Base-by-base conservation (phyloP, 441 rosid genomes). In the Daphne laureola region DNA sequence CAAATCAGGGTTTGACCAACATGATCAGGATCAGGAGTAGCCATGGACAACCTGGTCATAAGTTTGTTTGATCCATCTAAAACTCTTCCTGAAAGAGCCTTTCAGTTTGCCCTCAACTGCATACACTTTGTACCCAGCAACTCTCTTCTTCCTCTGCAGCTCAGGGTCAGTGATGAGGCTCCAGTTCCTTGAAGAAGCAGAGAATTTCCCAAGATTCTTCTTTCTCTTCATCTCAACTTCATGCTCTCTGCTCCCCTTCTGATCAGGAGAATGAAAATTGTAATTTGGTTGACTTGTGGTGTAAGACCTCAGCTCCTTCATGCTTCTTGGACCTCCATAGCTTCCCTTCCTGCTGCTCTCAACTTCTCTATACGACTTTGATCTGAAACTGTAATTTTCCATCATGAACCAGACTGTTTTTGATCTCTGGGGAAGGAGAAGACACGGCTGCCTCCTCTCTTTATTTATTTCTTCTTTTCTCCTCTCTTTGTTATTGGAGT, bases 81-180 rank as follows among this genome's bases (percentile, higher is more conserved):
- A 74, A 65, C 96, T 86, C 67, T 88, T 92, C 69, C 71, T 86
- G 8, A 92, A 38, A 55, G 98, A 86, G 17, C 83, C 96, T 57
- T 86, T 92, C 78, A 84, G 76, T 66, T 78, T 92, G 8, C 94
- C 94, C 66, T 92, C 91, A 46, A 84, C 78, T 12, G 84, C 48
- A 65, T 92, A 86, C 12, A 74, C 88, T 60, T 84, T 88, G 77
- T 92, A 88, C 65, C 81, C 55, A 16, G 87, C 94, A 59, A 92
- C 95, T 76, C 96, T 82, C 66, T 70, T 86, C 73, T 82, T 92
- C 87, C 96, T 88, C 67, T 86, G 92, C 49, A 84, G 51, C 75
- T 92, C 98, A 46, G 94, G 90, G 59, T 92, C 96, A 31, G 58
- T 71, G 36, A 31, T 31, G 38, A 91, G 69, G 61, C 84, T 75